A percentile compares a stretch with the other conserved stretches of the same genome.
These are phyloP conservation scores for Tuber umbilicatum DNA, from an alignment of 495 filamentous ascomycete genomes.

Conservation along the genomic window DNA sequence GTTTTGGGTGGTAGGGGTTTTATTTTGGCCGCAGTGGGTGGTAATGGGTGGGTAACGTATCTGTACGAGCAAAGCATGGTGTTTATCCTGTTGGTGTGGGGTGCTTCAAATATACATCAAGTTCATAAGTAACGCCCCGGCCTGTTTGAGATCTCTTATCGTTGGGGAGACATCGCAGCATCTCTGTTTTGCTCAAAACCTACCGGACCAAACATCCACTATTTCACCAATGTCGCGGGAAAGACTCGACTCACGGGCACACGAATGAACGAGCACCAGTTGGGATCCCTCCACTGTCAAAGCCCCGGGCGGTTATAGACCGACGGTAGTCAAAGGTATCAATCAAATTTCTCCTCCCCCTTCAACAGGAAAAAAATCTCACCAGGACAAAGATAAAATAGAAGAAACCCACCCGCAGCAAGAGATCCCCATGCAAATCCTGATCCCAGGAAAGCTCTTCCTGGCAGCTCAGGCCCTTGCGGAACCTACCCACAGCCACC, in stretches of 20 bases:
- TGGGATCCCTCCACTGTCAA: background rate
- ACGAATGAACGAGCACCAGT: background rate
- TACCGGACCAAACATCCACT: background rate
- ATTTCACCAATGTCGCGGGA: background rate
- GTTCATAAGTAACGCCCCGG: background rate
- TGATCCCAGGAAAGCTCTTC: background rate
- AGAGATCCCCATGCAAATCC: background rate
- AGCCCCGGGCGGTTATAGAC: background rate
- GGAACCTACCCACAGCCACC: background rate
- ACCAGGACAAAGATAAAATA: background rate
- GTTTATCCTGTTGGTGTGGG: background rate
- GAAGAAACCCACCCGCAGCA: background rate
- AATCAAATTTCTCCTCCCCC: background rate
- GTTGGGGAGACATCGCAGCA: background rate
- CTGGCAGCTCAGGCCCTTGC: background rate
- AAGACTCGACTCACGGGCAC: background rate
- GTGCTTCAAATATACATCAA: background rate
- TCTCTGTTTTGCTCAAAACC: background rate
- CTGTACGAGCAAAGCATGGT: background rate
- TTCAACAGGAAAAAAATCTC: background rate
- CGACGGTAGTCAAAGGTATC: too few relatives aligned
- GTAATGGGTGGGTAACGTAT: background rate
- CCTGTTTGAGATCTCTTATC: background rate
- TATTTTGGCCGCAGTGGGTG: background rate
- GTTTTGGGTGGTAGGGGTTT: background rate